phyloP scores from a whole-genome alignment of 2,329 filamentous ascomycete genomes.

The Phyllosticta citriasiana region DNA sequence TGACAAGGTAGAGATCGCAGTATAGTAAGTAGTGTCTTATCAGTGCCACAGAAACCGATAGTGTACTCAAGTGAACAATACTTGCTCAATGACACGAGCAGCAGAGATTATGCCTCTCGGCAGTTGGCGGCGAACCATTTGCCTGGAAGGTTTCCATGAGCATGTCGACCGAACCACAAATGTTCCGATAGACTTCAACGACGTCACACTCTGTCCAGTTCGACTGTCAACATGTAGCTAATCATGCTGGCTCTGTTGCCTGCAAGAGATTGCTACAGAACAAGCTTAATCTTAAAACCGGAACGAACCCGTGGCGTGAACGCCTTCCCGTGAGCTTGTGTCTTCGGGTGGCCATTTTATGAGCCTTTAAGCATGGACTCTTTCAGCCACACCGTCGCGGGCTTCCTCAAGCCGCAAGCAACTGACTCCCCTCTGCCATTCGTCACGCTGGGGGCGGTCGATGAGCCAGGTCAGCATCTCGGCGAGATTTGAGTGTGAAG shows the following conservation, averaged over 20 bases:
- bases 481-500: not conserved
- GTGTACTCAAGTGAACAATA: not conserved
- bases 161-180: not conserved
- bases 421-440: not conserved
- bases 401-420: not conserved
- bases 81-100: not conserved
- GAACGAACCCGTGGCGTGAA: not conserved
- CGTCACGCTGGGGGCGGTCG: conserved; percentile 1
- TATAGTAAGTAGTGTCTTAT: not conserved
- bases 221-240: not conserved
- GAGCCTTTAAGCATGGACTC: not conserved
- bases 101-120: not conserved
- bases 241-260: not conserved
- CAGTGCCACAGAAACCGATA: not conserved
- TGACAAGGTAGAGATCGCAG: not conserved
- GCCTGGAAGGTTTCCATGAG: not conserved
- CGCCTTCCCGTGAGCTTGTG: not conserved
- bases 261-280: not conserved
- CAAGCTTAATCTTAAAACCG: not conserved
- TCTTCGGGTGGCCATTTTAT: not conserved
- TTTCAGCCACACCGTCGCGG: not conserved
- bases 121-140: not conserved
- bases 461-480: not conserved
- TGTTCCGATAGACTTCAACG: not conserved
- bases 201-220: not conserved